Percentiles rank a stretch among this genome's conserved stretches.
Conservation (phyloP, 805 yeast genomes). For the Candida insectalens region DNA sequence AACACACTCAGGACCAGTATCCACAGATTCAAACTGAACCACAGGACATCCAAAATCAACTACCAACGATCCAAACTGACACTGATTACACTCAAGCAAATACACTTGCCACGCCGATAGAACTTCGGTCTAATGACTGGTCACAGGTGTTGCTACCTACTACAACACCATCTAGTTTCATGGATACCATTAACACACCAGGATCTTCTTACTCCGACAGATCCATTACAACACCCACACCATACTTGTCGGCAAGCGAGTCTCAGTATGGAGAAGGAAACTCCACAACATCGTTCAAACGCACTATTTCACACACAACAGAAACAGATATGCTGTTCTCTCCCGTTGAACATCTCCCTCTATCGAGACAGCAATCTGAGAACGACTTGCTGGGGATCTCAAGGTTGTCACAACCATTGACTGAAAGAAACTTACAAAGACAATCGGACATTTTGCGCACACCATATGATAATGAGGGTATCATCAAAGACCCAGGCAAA, state of each 20-base stretch:
- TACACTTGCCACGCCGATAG: too few species aligned
- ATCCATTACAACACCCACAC: constrained; percentile 17
- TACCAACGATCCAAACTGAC: too few species aligned
- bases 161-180: background rate
- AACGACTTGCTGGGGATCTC: too few species aligned
- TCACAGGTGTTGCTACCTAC: background rate
- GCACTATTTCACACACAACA: constrained; percentile 6
- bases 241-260: constrained; percentile 19
- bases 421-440: background rate
- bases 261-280: constrained; percentile 16
- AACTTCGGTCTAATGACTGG: background rate
- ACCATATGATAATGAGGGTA: background rate
- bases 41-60: background rate
- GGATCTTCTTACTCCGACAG: constrained; percentile 16
- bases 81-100: too few species aligned
- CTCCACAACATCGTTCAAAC: too few species aligned
- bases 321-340: constrained; percentile 9
- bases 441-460: background rate
- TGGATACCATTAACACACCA: too few species aligned
- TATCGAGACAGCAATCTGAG: too few species aligned
- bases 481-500: constrained; percentile 29
- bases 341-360: constrained; percentile 9
- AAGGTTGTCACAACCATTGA: background rate
- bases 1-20: background rate
- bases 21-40: constrained; percentile 3